Conservation (phyloP, 257 asterid species). For the Buddleja alternifolia region DNA sequence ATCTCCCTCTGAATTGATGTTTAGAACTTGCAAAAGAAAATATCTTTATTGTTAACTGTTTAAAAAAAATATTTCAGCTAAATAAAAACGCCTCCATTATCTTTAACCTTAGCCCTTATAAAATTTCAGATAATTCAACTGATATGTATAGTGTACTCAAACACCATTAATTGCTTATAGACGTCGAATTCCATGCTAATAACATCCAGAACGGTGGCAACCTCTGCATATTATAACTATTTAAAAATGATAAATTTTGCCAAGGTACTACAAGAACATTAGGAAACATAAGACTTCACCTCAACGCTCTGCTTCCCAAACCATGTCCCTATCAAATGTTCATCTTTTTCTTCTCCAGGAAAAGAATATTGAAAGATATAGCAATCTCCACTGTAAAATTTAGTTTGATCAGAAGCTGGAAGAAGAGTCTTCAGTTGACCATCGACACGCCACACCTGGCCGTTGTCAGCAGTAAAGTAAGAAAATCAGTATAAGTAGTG, state of each 20-base stretch:
- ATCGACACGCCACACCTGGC: constrained; percentile 95
- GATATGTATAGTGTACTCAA: background rate
- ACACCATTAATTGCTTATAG: background rate
- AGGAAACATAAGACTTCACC: constrained; percentile 50
- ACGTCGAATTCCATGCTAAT: too few species aligned
- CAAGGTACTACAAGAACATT: background rate
- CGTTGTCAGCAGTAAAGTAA: constrained; percentile 23
- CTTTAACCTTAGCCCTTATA: background rate
- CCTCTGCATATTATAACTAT: background rate
- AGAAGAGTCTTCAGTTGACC: constrained; percentile 84
- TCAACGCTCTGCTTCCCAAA: constrained; percentile 84
- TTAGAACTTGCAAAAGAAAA: background rate
- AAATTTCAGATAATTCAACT: constrained; percentile 18
- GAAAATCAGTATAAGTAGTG: constrained; percentile 26
- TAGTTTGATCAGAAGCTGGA: constrained; percentile 73
- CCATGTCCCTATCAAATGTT: constrained; percentile 93
- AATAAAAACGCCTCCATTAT: background rate
- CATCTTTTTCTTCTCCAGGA: constrained; percentile 94
- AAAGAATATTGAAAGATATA: constrained; percentile 88
- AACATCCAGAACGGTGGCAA: background rate
- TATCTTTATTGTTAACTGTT: background rate
- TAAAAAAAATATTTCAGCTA: background rate
- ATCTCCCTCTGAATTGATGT: constrained; percentile 7
- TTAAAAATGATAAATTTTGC: constrained; percentile 9
- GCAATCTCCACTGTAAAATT: constrained; percentile 96